Evolutionary conservation across 2,329 filamentous ascomycete genomes (phyloP), one percentile per base, ranked within the genome.

Genomic region (Aspergillus oerlinghausenensis): DNA sequence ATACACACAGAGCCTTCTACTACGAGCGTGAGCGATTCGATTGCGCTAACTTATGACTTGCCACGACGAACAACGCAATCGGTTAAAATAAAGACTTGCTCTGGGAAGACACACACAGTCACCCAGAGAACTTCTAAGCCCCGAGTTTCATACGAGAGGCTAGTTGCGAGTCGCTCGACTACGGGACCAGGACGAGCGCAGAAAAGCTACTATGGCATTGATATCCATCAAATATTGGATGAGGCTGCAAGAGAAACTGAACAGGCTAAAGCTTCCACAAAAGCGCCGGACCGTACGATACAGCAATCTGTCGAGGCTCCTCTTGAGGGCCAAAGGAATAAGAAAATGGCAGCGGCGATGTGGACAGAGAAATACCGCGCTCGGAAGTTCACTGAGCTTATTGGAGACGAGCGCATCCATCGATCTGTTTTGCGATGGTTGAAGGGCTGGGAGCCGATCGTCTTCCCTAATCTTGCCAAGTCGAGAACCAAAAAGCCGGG

Each of bases 321-420:
- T 17, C 49, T 57, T 17, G 45, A 54, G 26, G 59, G 65, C 58
- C 67, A 50, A 43, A 63, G 54, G 47, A 61, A 63, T 49, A 69
- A 70, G 35, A 73, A 74, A 51, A 47, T 67, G n/a, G 60, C 69
- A 29, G 66, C 66, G 45, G 67, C 64, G 53, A 74, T 99, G 69
- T 99, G 94, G 94, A 96, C 93, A 0, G 94, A 99, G 70, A 99
- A 99, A 71, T 99, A 99, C 70, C 87, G 94, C 38, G 94, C 94
- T 28, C 85, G 86, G 59, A 93, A 87, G 65, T 99, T 97, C 67
- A 89, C 92, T 65, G 94, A 99, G 65, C 80, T 99, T 0, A 90
- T 96, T 50, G 95, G 95, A 28, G 94, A 99, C 65, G 94, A 99
- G 70, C 82, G 92, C 48, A 97, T 93, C 26, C 95, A 99, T 73